phyloP scores from a whole-genome alignment of 495 filamentous ascomycete genomes.

The Sporormia fimetaria region DNA sequence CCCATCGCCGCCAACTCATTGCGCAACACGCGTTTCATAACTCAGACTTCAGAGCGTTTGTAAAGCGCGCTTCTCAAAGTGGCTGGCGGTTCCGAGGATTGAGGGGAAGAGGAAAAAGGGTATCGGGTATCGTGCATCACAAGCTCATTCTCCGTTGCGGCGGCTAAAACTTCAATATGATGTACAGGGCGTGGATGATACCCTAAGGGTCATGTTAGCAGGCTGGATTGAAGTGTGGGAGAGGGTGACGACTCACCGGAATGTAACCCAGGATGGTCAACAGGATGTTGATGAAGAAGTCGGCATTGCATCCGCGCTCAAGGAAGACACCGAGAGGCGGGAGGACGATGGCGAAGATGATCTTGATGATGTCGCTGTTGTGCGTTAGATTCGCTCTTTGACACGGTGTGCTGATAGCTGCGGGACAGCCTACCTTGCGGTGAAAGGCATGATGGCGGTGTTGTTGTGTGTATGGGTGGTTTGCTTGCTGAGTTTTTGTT shows the following conservation, averaged over 20 bases:
- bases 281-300: slow-evolving; percentile 78
- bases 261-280: slow-evolving; percentile 62
- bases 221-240: background rate
- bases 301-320: slow-evolving; percentile 70
- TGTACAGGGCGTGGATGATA: slow-evolving; percentile 39
- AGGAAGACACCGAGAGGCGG: slow-evolving; percentile 89
- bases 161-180: slow-evolving; percentile 42
- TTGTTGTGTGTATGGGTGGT: background rate
- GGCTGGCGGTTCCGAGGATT: no score
- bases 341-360: slow-evolving; percentile 76
- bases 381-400: background rate
- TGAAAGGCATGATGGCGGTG: slow-evolving; percentile 44
- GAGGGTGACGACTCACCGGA: slow-evolving; percentile 21
- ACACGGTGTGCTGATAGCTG: background rate
- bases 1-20: no score
- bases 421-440: slow-evolving; percentile 38
- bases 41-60: slow-evolving; percentile 6
- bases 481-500: background rate
- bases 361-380: slow-evolving; percentile 77
- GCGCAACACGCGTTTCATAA: no score
- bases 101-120: slow-evolving; percentile 11
- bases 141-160: background rate
- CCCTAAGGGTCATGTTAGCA: slow-evolving; percentile 5
- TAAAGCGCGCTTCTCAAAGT: background rate
- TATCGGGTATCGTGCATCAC: slow-evolving; percentile 22